These are phyloP conservation scores for Osmanthus fragrans DNA, from an alignment of 257 asterid species.

Conservation along the genomic window DNA sequence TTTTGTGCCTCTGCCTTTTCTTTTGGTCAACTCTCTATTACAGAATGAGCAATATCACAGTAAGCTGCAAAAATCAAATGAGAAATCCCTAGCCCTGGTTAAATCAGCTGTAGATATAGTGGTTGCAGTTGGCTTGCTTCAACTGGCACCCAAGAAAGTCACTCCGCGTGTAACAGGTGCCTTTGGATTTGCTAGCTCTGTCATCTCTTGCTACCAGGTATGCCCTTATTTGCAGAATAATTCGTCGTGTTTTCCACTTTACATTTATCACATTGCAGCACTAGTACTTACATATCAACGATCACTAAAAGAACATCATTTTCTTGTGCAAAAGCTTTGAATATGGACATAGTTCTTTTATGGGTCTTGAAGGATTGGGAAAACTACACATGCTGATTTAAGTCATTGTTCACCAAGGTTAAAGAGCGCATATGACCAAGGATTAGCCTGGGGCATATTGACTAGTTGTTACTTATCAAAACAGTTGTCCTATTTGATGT, in stretches of 20 bases:
- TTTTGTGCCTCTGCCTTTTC: slow-evolving; percentile 16
- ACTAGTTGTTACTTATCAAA: not conserved
- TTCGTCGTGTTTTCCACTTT: not conserved
- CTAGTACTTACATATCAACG: not conserved
- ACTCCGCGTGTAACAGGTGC: slow-evolving; percentile 97
- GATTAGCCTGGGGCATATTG: not conserved
- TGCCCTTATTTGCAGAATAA: not conserved
- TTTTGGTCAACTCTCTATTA: slow-evolving; percentile 14
- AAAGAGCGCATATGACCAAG: not conserved
- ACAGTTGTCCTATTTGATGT: not conserved
- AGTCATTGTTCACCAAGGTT: not conserved
- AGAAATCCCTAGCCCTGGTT: slow-evolving; percentile 75
- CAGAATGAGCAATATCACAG: slow-evolving; percentile 68
- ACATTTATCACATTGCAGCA: not conserved
- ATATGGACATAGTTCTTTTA: not conserved
- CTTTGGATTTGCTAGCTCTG: slow-evolving; percentile 74
- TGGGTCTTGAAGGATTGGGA: not conserved
- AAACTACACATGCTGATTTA: not conserved
- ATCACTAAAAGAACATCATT: not conserved
- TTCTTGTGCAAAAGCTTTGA: slow-evolving; percentile 5
- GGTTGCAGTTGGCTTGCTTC: slow-evolving; percentile 94
- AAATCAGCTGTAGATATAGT: slow-evolving; percentile 77
- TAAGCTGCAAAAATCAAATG: slow-evolving; percentile 70
- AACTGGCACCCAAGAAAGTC: slow-evolving; percentile 83
- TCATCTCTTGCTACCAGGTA: slow-evolving; percentile 98